A percentile compares a stretch with the other conserved stretches of the same genome.
Evolutionary conservation across 2,329 filamentous ascomycete genomes (phyloP).

Genomic region (Aspergillus eucalypticola): DNA sequence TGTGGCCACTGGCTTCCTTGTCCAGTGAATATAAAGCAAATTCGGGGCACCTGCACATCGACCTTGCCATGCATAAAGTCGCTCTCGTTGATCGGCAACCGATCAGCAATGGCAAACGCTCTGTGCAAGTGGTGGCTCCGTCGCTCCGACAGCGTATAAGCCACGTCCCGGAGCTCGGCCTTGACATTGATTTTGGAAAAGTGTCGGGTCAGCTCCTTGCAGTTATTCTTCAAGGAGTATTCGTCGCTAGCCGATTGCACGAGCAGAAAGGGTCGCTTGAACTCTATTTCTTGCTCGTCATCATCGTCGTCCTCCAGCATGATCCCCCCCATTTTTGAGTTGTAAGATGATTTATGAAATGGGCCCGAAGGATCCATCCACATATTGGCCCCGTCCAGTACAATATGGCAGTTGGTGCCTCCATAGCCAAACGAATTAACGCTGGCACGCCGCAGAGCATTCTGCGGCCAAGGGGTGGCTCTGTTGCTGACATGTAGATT

Average conservation of each 20-base stretch:
- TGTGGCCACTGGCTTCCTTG: constrained; percentile 26
- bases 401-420: constrained; percentile 21
- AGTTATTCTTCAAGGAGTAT: constrained; percentile 8
- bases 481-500: constrained; percentile 18
- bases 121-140: constrained; percentile 15
- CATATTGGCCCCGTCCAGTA: constrained; percentile 20
- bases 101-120: not conserved
- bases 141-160: constrained; percentile 14
- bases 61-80: not conserved
- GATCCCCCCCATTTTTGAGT: not conserved
- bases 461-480: constrained; percentile 20
- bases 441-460: constrained; percentile 13
- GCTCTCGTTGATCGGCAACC: not conserved
- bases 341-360: not conserved
- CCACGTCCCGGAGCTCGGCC: constrained; percentile 11
- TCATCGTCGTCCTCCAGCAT: too few relatives aligned
- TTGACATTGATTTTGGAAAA: not conserved
- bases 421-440: constrained; percentile 29
- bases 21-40: constrained; percentile 26
- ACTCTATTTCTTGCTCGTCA: too few relatives aligned
- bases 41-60: not conserved
- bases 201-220: constrained; percentile 3
- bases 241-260: constrained; percentile 17
- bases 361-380: not conserved
- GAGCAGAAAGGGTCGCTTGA: constrained; percentile 5